phyloP scores from a whole-genome alignment of 768 basidiomycete genomes.

The Dentipellis fragilis region DNA sequence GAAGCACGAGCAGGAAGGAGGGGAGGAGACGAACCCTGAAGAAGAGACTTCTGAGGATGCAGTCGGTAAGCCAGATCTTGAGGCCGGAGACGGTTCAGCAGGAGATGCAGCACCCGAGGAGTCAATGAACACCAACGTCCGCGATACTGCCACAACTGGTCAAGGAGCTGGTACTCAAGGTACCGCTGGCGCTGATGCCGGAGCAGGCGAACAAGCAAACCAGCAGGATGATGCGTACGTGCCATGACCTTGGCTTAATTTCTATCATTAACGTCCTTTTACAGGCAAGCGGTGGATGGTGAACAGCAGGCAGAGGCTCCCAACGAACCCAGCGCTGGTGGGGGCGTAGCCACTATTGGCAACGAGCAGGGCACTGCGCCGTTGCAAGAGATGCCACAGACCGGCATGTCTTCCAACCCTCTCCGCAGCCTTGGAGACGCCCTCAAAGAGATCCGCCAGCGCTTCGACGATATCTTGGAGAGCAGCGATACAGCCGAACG shows the following conservation, averaged over 20 bases:
- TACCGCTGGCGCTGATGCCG: conserved; percentile 3
- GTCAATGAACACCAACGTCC: not conserved
- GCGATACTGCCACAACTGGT: not conserved
- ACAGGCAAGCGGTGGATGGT: not conserved
- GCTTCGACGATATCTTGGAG: conserved; percentile 74
- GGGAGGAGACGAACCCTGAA: conserved; percentile 27
- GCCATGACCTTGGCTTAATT: not conserved
- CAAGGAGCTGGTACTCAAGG: conserved; percentile 2
- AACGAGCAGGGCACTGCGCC: conserved; percentile 34
- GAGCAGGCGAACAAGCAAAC: conserved; percentile 2
- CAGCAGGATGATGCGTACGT: not conserved
- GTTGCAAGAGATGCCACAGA: conserved; percentile 17
- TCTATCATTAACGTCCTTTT: no score
- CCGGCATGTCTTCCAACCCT: conserved; percentile 33
- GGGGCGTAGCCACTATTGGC: conserved; percentile 27
- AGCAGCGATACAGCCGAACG: conserved; percentile 23
- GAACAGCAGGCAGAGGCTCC: not conserved
- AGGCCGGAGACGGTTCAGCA: conserved; percentile 17
- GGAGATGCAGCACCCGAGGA: conserved; percentile 4
- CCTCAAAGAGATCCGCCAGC: conserved; percentile 68
- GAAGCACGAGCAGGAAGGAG: conserved; percentile 17
- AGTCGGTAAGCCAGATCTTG: conserved; percentile 29
- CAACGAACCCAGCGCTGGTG: conserved; percentile 3
- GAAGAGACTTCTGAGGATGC: conserved; percentile 29
- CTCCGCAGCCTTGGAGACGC: conserved; percentile 79